Conservation (phyloP, 495 filamentous ascomycete species). For the Hypoxylon perforatum region DNA sequence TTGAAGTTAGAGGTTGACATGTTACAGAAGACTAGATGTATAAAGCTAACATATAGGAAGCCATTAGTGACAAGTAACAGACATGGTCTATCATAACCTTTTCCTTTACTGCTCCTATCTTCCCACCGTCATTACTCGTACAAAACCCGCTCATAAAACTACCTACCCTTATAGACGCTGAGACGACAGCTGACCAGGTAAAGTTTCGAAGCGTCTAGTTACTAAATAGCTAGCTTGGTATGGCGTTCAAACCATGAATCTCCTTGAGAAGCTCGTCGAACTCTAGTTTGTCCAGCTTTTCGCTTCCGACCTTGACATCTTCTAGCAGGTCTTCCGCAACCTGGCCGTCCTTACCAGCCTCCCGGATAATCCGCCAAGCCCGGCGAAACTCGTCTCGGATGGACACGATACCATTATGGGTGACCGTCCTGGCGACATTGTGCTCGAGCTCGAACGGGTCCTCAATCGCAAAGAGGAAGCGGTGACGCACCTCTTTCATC, state of each 20-base stretch:
- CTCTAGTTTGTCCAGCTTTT: constrained; percentile 41
- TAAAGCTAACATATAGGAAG: neutral
- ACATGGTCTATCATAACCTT: neutral
- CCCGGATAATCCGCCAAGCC: constrained; percentile 72
- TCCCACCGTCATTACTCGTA: constrained; percentile 17
- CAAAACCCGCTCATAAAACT: constrained; percentile 8
- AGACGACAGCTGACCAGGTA: neutral
- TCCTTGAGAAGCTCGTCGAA: constrained; percentile 53
- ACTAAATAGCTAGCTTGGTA: constrained; percentile 1
- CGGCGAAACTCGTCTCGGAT: constrained; percentile 84
- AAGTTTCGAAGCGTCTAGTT: neutral
- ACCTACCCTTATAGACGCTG: neutral
- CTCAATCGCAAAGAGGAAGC: constrained; percentile 88
- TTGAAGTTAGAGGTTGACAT: neutral
- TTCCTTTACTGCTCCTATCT: neutral
- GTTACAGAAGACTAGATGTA: neutral
- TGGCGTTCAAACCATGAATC: constrained; percentile 48
- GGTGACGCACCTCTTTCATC: constrained; percentile 73
- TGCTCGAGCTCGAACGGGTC: constrained; percentile 87
- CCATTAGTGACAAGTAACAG: constrained; percentile 6
- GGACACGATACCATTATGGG: constrained; percentile 74
- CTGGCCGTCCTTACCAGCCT: constrained; percentile 40
- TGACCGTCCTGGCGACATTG: constrained; percentile 85
- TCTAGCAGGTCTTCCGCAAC: constrained; percentile 52
- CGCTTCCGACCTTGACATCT: constrained; percentile 43